Conservation (phyloP, 768 basidiomycete genomes). For the Trametes cinnabarina region DNA sequence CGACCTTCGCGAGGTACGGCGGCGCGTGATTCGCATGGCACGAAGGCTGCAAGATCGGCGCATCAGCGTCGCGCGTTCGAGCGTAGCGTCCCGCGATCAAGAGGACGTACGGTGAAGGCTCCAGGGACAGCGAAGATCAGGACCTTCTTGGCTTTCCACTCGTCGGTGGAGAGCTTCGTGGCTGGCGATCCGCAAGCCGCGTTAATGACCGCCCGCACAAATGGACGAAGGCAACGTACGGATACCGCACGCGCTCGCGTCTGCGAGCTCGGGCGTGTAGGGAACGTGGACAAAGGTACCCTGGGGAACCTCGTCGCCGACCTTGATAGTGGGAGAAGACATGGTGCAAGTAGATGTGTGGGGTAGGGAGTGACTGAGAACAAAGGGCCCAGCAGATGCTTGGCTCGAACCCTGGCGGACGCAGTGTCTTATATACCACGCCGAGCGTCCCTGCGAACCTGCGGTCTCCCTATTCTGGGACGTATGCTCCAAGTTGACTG, state of each 20-base stretch:
- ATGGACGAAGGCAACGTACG: conserved; percentile 45
- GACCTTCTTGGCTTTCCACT: conserved; percentile 80
- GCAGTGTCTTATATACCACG: conserved; percentile 2
- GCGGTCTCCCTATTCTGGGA: not conserved
- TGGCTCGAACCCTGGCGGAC: not conserved
- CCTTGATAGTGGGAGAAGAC: conserved; percentile 37
- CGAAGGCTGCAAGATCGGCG: conserved; percentile 18
- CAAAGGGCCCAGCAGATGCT: not conserved
- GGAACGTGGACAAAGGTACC: conserved; percentile 52
- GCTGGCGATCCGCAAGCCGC: conserved; percentile 35
- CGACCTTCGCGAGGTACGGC: conserved; percentile 60
- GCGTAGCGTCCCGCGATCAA: no score
- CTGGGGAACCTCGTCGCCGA: conserved; percentile 51
- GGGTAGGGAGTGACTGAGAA: not conserved
- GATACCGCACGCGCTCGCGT: conserved; percentile 59
- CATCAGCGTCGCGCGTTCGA: not conserved
- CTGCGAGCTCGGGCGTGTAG: conserved; percentile 61
- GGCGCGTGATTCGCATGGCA: conserved; percentile 44
- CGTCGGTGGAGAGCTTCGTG: conserved; percentile 49
- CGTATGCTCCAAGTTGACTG: not conserved
- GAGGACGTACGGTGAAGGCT: conserved; percentile 68
- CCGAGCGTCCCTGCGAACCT: not conserved
- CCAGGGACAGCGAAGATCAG: conserved; percentile 76
- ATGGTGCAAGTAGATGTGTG: not conserved
- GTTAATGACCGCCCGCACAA: not conserved